Evolutionary conservation across 106 monocot genomes (phyloP).

Genomic region (Phalaenopsis equestris): DNA sequence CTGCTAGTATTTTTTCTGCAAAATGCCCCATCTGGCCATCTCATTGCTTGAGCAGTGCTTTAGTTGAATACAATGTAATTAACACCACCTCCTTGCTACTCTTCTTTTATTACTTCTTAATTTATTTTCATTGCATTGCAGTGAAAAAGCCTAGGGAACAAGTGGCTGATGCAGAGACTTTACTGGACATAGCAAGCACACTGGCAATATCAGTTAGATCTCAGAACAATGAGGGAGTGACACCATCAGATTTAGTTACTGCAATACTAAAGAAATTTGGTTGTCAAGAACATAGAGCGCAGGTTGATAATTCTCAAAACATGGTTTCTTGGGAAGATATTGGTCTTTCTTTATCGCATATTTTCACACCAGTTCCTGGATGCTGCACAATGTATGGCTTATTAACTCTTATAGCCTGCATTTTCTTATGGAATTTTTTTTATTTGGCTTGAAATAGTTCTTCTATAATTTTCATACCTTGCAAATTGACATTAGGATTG

Average conservation of each 20-base stretch:
- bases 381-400: constrained; percentile 69
- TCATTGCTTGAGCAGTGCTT: background rate
- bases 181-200: constrained; percentile 58
- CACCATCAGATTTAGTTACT: constrained; percentile 66
- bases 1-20: too few species aligned
- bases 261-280: constrained; percentile 56
- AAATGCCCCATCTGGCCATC: background rate
- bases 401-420: background rate
- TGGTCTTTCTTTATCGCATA: constrained; percentile 40
- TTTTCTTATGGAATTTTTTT: background rate
- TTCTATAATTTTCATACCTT: background rate
- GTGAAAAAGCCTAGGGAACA: constrained; percentile 86
- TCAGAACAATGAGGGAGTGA: constrained; percentile 47
- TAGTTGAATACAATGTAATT: background rate
- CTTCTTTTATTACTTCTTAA: background rate
- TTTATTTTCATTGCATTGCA: constrained; percentile 13
- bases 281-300: constrained; percentile 11
- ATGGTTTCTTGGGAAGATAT: constrained; percentile 38
- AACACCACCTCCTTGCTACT: background rate
- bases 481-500: constrained; percentile 39
- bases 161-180: constrained; percentile 80
- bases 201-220: constrained; percentile 43
- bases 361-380: constrained; percentile 42
- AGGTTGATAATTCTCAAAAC: constrained; percentile 4
- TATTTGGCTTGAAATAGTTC: background rate